phyloP scores from a whole-genome alignment of 768 basidiomycete genomes.

The Boletus barrowsii region DNA sequence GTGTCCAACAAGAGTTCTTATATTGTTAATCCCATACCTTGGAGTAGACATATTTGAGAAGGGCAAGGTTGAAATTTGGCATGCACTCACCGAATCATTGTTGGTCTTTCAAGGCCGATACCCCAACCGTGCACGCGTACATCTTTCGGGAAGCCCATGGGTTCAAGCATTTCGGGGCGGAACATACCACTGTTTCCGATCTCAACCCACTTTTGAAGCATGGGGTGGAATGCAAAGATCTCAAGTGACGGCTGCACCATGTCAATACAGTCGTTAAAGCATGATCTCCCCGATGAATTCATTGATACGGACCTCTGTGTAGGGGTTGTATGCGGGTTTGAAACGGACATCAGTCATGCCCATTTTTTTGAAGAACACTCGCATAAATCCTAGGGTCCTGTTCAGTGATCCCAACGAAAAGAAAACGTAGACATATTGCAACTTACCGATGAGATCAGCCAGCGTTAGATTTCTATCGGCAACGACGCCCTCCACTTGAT shows the following conservation, averaged over 20 bases:
- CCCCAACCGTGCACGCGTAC: slow-evolving; percentile 98
- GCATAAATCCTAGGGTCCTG: slow-evolving; percentile 80
- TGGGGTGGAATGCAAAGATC: slow-evolving; percentile 97
- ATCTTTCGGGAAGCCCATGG: slow-evolving; percentile 97
- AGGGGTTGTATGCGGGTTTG: slow-evolving; percentile 99
- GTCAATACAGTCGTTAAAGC: slow-evolving; percentile 3
- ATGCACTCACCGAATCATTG: slow-evolving; percentile 87
- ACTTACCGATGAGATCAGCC: slow-evolving; percentile 89
- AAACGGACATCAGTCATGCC: slow-evolving; percentile 91
- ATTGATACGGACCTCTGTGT: slow-evolving; percentile 70
- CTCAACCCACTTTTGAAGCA: slow-evolving; percentile 93
- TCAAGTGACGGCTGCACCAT: slow-evolving; percentile 81
- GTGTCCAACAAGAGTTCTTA: slow-evolving; percentile 94
- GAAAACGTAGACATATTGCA: neutral
- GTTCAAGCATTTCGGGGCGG: slow-evolving; percentile 98
- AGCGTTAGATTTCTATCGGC: slow-evolving; percentile 91
- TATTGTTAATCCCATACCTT: slow-evolving; percentile 97
- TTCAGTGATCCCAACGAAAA: neutral
- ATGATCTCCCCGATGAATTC: neutral
- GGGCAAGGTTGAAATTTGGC: neutral
- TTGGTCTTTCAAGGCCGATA: slow-evolving; percentile 89
- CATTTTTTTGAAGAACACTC: slow-evolving; percentile 98
- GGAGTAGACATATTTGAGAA: neutral
- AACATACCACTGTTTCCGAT: slow-evolving; percentile 99
- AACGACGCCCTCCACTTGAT: slow-evolving; percentile 99